Conservation (phyloP, 2,329 filamentous ascomycete genomes). For the Domatiomyces catenatus region DNA sequence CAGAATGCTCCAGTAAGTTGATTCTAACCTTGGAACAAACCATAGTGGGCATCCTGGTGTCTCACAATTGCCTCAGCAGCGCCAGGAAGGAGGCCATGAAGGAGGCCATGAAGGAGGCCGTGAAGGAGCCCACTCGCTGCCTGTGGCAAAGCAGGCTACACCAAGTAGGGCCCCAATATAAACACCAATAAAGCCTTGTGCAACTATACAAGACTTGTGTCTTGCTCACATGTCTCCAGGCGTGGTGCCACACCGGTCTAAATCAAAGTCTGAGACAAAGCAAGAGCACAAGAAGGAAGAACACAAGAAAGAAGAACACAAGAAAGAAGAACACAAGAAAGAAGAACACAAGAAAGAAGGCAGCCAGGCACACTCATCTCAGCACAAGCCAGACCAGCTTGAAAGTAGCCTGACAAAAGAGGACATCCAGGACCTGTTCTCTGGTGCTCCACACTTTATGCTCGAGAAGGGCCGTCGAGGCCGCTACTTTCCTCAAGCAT, state of each 20-base stretch:
- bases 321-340: not conserved
- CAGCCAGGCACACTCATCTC: not conserved
- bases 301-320: not conserved
- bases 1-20: not conserved
- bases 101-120: no score
- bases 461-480: slow-evolving; percentile 28
- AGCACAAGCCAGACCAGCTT: not conserved
- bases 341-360: not conserved
- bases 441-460: slow-evolving; percentile 30
- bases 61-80: not conserved
- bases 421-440: slow-evolving; percentile 28
- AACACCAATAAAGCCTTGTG: not conserved
- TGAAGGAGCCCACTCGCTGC: not conserved
- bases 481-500: slow-evolving; percentile 28
- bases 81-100: no score
- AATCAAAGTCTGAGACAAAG: not conserved
- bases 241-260: not conserved
- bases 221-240: not conserved
- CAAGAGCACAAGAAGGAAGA: no score
- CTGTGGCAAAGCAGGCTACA: not conserved
- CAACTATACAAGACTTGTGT: not conserved
- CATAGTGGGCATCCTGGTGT: not conserved
- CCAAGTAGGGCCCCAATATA: not conserved
- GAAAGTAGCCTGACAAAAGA: slow-evolving; percentile 19
- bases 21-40: not conserved